These are phyloP conservation scores for Pezicula neosporulosa DNA, from an alignment of 2,329 filamentous ascomycete genomes.

Conservation along the genomic window DNA sequence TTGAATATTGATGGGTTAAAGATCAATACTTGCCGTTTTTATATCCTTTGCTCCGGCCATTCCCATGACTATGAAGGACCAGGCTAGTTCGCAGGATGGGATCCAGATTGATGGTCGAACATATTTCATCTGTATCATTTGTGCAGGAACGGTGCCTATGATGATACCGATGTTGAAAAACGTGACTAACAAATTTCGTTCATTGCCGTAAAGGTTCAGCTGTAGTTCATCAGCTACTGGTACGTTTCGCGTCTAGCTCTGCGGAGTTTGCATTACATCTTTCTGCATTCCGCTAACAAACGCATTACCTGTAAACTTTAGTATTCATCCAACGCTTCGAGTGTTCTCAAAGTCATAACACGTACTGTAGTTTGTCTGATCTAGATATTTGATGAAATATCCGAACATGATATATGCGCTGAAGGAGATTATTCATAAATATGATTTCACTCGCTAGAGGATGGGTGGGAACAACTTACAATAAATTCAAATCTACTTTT, in stretches of 20 bases:
- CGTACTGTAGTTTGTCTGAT: conserved; percentile 9
- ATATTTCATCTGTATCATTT: conserved; percentile 26
- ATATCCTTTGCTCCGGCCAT: conserved; percentile 30
- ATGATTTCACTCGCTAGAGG: neutral
- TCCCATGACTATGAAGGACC: conserved; percentile 25
- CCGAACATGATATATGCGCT: conserved; percentile 3
- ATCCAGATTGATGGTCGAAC: conserved; percentile 37
- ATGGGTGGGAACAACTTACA: neutral
- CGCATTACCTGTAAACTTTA: conserved; percentile 34
- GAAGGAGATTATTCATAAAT: neutral
- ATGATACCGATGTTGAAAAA: conserved; percentile 50
- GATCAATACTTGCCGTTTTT: neutral
- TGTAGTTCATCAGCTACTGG: neutral
- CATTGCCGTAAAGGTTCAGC: conserved; percentile 33
- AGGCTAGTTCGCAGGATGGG: conserved; percentile 32
- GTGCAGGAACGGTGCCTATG: conserved; percentile 35
- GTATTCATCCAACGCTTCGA: no score
- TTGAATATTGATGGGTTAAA: no score
- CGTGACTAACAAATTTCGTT: conserved; percentile 35
- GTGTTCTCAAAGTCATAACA: no score
- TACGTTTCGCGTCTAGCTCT: no score
- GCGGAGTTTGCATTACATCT: conserved; percentile 14
- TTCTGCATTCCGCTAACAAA: conserved; percentile 36
- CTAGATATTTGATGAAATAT: conserved; percentile 13
- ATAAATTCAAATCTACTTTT: conserved; percentile 5